phyloP scores from a whole-genome alignment of 345 rosid genomes.

The Capsella bursapastoris region DNA sequence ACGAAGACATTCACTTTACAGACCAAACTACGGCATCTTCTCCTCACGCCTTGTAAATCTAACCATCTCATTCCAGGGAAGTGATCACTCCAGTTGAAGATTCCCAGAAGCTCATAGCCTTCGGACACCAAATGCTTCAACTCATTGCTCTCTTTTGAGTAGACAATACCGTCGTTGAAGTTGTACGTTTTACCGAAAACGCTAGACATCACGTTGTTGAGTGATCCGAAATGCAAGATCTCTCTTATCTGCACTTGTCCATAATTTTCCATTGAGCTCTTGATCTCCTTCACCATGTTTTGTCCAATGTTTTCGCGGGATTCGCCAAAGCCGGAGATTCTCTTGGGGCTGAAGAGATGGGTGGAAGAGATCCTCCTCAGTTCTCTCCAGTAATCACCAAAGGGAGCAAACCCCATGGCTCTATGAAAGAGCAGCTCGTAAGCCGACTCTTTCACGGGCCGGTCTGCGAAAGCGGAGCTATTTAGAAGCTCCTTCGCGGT shows the following conservation, averaged over 20 bases:
- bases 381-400: constrained; percentile 83
- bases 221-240: constrained; percentile 53
- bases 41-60: constrained; percentile 57
- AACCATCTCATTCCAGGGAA: constrained; percentile 51
- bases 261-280: constrained; percentile 29
- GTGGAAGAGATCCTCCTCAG: constrained; percentile 75
- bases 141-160: constrained; percentile 37
- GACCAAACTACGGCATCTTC: constrained; percentile 49
- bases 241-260: constrained; percentile 48
- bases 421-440: constrained; percentile 79
- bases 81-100: constrained; percentile 88
- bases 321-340: constrained; percentile 43
- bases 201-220: constrained; percentile 57
- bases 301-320: constrained; percentile 48
- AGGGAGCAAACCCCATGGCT: constrained; percentile 91
- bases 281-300: constrained; percentile 46
- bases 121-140: constrained; percentile 54
- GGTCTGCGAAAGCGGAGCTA: constrained; percentile 78
- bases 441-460: constrained; percentile 88
- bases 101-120: constrained; percentile 63
- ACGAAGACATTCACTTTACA: constrained; percentile 62
- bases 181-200: constrained; percentile 58
- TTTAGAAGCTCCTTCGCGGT: constrained; percentile 71
- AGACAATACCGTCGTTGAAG: constrained; percentile 31
- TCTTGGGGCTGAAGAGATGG: constrained; percentile 60